These are phyloP conservation scores for Madurella fahalii DNA, from an alignment of 2,329 filamentous ascomycete genomes.

Conservation along the genomic window DNA sequence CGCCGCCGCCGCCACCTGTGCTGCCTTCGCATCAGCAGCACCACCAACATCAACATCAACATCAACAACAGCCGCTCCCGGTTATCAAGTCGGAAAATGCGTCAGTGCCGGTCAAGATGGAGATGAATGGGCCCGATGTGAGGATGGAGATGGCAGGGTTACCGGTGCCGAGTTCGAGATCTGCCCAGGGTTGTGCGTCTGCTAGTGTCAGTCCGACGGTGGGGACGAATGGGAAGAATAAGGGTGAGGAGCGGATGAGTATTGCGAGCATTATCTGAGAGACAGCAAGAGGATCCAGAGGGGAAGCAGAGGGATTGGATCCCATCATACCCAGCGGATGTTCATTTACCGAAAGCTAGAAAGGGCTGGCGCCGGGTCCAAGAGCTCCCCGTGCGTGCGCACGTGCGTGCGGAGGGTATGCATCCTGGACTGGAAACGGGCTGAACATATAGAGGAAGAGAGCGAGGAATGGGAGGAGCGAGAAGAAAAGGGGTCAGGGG, in stretches of 20 bases:
- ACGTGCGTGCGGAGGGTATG: background rate
- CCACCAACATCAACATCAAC: constrained; percentile 2
- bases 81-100: background rate
- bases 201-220: constrained; percentile 28
- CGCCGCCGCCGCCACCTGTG: background rate
- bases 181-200: constrained; percentile 17
- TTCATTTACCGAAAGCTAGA: too few species aligned
- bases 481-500: background rate
- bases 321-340: background rate
- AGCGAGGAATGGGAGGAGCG: background rate
- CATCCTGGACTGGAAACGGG: too few species aligned
- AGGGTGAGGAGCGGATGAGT: constrained; percentile 42
- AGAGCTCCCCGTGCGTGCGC: too few species aligned
- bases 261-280: constrained; percentile 42
- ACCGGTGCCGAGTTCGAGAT: constrained; percentile 18
- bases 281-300: too few species aligned
- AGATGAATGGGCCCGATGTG: constrained; percentile 8
- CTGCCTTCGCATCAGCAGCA: constrained; percentile 4
- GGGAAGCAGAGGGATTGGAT: too few species aligned
- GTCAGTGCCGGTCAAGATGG: constrained; percentile 1
- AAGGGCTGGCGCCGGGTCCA: too few species aligned
- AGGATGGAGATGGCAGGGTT: constrained; percentile 13
- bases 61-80: constrained; percentile 2
- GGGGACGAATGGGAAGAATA: constrained; percentile 29
- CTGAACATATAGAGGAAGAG: background rate